phyloP scores from a whole-genome alignment of 1,284 basidiomycete species.

The Sporisorium sorghi region DNA sequence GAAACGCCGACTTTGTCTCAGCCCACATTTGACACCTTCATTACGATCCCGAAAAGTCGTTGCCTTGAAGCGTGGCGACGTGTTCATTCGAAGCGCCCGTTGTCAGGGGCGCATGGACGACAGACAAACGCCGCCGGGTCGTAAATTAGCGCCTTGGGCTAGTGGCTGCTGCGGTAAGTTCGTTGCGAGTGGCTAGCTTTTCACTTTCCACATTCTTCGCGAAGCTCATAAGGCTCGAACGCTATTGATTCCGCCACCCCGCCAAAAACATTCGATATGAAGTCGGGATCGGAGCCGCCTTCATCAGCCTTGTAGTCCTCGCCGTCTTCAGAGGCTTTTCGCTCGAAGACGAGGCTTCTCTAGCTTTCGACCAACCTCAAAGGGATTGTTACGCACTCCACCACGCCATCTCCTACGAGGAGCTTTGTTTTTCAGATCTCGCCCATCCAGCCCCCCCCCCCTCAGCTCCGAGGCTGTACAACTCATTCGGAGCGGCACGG shows the following conservation, averaged over 20 bases:
- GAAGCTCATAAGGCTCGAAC: no score
- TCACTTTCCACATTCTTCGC: no score
- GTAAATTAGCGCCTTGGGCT: no score
- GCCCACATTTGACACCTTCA: no score
- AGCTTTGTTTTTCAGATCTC: not conserved
- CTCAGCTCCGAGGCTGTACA: constrained; percentile 29
- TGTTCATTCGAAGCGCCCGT: not conserved
- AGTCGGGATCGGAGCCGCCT: not conserved
- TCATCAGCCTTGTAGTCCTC: not conserved
- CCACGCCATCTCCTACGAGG: not conserved
- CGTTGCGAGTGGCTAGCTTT: no score
- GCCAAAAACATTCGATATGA: no score
- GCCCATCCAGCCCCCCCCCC: constrained; percentile 17
- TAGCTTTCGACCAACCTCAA: no score
- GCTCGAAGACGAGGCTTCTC: no score
- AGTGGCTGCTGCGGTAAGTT: not conserved
- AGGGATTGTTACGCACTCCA: not conserved
- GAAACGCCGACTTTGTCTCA: not conserved
- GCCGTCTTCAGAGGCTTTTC: no score
- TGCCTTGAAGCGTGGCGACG: no score
- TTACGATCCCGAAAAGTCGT: no score
- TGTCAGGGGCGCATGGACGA: not conserved
- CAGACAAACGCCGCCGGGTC: not conserved
- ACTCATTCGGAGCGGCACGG: constrained; percentile 10
- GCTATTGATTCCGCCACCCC: no score